Base-by-base conservation (phyloP, 768 basidiomycete genomes). In the Pisolithus marmoratus region DNA sequence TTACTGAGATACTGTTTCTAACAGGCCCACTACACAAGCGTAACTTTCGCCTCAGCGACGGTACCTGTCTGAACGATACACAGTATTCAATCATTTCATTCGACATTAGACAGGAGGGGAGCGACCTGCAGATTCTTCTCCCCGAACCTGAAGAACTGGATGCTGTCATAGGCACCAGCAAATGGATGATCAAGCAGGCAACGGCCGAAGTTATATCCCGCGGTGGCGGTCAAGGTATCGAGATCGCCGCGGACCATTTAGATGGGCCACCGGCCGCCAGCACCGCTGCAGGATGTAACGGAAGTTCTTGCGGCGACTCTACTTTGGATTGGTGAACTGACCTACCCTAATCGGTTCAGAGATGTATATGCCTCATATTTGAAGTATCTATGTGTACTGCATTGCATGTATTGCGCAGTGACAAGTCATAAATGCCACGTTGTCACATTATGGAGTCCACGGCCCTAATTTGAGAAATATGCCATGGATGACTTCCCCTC, bases 21-120 rank as follows among this genome's bases (percentile, higher is more conserved):
- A 46, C 65, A 61, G 77, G 82, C 58, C 84, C 84, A 1, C 71
- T 85, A 45, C 84, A 85, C 67, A 87, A 85, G 64, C 72, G 80
- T 20, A 85, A 85, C 64, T 87, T 81, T 65, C 69, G 73, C 12
- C 70, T 87, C 22, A 67, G 69, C 3, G 70, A 69, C 2, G 85
- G 86, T 1, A 69, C 72, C 38, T 86, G 85, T 59, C 58, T 83
- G 26, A 84, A 78, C 55, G 83, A 86, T 58, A 57, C 64, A 20
- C 75, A 80, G 7, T 85, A 81, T 65, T 72, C 74, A 47, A 79
- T 87, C 50, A 69, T 84, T 51, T 64, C 82, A 0, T 88, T 88
- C 54, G 78, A 84, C 26, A 78, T 77, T 26, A 75, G 75, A 44
- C 72, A 72, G 45, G 74, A 77, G 20, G 63, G 63, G 0, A 67